Evolutionary conservation across 805 yeast genomes (phyloP).

Genomic region (Yarrowia sp.): DNA sequence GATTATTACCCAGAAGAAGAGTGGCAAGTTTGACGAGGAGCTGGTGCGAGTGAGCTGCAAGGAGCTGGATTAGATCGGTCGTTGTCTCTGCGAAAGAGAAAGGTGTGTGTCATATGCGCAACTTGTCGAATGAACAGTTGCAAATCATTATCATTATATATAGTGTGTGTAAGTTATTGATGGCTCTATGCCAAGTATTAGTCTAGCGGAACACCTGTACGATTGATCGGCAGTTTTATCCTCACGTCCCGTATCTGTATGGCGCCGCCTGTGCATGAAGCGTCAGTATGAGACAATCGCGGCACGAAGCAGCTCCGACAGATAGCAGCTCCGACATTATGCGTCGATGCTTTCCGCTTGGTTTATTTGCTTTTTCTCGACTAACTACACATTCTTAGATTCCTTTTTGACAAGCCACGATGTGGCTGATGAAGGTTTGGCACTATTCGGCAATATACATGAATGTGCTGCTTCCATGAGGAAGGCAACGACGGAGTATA

Average conservation of each 20-base stretch:
- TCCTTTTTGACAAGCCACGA: not conserved
- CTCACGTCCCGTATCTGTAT: not conserved
- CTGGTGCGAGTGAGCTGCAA: conserved; percentile 37
- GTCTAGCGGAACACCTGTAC: too few relatives aligned
- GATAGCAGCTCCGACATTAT: not conserved
- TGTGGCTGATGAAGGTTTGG: not conserved
- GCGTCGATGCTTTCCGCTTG: not conserved
- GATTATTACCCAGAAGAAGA: conserved; percentile 42
- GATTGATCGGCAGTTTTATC: not conserved
- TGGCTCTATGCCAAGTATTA: conserved; percentile 6
- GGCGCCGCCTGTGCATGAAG: not conserved
- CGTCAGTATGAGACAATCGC: not conserved
- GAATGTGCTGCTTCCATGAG: not conserved
- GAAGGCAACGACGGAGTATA: not conserved
- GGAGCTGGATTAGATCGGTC: not conserved
- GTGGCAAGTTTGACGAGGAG: conserved; percentile 35
- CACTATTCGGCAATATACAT: not conserved
- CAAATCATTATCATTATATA: conserved; percentile 6
- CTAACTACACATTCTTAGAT: not conserved
- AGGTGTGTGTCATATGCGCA: conserved; percentile 13
- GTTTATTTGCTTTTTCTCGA: not conserved
- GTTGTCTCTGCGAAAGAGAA: not conserved
- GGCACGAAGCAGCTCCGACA: not conserved
- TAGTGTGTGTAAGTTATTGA: conserved; percentile 22
- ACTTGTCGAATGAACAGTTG: not conserved